Evolutionary conservation across 768 basidiomycete species (phyloP), one percentile per base, ranked within the genome.

Genomic region (Lentinula edodes): DNA sequence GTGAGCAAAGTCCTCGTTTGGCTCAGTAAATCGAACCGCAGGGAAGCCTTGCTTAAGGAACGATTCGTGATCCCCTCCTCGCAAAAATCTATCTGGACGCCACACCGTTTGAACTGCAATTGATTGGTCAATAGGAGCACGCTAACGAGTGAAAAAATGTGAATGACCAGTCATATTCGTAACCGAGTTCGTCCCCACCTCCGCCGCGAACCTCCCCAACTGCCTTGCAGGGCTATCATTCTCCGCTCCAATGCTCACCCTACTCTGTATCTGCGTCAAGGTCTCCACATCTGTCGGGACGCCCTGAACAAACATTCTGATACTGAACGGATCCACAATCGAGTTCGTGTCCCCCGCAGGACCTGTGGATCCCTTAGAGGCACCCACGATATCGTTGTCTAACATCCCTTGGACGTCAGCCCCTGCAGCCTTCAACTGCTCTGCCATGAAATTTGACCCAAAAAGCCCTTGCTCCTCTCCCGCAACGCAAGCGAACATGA

Each of bases 371-470:
- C 79, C 79, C 48, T 59, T 59, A 9, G 58, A 59, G 15, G 59
- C n/a, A 1, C 83, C 82, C 6, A 84, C 81, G 63, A 84, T 83
- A 64, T 84, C 83, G 65, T 84, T 84, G 64, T 83, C 77, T 58
- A 83, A 70, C 83, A 83, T 83, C 18, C 81, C 83, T 66, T 85
- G 82, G 5, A 83, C 79, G 64, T 84, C 79, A 3, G 74, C 74
- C 10, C 80, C 75, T 5, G 75, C 73, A 6, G 72, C 72, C 35
- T 74, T 73, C 57, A 83, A 69, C 18, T 72, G 67, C 56, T 74
- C 71, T 9, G 83, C 83, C 69, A 83, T 73, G 67, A 80, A 80
- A 36, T 74, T 69, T 1, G 82, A 76, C 0, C 82, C 82, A 63
- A 71, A 80, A 7, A 83, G 67, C 2, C 80, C 80, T 63, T 85